Evolutionary conservation across 1,139 yeast genomes (phyloP).

Genomic region (Barnettozyma hawaiiensis): DNA sequence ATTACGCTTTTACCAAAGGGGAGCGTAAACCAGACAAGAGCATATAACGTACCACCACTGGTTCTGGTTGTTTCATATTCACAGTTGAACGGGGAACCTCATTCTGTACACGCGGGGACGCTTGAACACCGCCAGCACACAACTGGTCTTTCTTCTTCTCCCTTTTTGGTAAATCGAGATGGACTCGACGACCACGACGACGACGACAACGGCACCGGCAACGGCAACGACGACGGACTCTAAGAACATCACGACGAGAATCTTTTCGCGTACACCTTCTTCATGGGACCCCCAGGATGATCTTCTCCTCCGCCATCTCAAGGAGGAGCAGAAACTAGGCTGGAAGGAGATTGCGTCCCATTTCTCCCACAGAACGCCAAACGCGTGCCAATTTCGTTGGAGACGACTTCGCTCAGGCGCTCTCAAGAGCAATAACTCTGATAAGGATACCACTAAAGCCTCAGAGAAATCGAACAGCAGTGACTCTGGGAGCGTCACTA

Average conservation of each 20-base stretch:
- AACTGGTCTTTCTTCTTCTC: too few relatives aligned
- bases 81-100: too few relatives aligned
- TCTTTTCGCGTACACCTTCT: slow-evolving; percentile 46
- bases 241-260: slow-evolving; percentile 21
- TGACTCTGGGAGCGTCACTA: not conserved
- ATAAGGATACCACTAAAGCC: slow-evolving; percentile 4
- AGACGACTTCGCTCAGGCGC: slow-evolving; percentile 62
- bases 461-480: slow-evolving; percentile 2
- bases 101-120: too few relatives aligned
- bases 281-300: slow-evolving; percentile 79
- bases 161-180: not conserved
- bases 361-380: slow-evolving; percentile 64
- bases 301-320: slow-evolving; percentile 56
- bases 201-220: not conserved
- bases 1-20: too few relatives aligned
- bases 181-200: not conserved
- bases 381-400: slow-evolving; percentile 80
- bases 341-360: slow-evolving; percentile 74
- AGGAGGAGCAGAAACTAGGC: slow-evolving; percentile 65
- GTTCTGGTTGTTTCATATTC: too few relatives aligned
- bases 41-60: too few relatives aligned
- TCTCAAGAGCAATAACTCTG: slow-evolving; percentile 42
- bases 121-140: too few relatives aligned
- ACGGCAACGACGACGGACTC: not conserved
- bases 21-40: too few relatives aligned